Conservation (phyloP, 2,329 filamentous ascomycete genomes). For the Apiospora arundinis region DNA sequence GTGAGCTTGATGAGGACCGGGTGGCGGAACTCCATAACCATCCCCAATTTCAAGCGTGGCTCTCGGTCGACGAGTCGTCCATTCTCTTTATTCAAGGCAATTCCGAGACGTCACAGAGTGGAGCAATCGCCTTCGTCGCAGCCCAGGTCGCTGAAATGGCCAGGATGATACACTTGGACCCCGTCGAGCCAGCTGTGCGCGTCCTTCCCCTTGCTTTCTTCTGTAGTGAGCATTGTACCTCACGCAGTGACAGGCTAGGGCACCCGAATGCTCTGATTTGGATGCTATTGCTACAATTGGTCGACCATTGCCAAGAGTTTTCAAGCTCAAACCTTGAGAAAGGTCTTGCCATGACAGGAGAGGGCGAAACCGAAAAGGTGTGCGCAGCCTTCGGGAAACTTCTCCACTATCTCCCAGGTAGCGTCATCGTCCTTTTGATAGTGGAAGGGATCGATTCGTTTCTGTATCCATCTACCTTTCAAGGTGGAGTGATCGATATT, state of each 20-base stretch:
- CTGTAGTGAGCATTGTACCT: background rate
- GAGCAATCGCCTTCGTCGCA: background rate
- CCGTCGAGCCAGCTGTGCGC: background rate
- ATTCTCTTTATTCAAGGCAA: background rate
- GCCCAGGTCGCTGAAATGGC: background rate
- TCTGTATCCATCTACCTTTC: background rate
- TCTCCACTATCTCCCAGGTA: background rate
- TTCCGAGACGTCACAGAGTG: background rate
- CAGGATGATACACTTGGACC: background rate
- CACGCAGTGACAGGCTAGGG: background rate
- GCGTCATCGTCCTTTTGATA: background rate
- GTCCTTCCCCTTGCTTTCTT: background rate
- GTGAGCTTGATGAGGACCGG: background rate
- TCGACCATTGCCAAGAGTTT: background rate
- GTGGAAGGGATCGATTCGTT: background rate
- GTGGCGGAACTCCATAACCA: background rate
- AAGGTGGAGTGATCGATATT: background rate
- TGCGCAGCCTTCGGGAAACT: background rate
- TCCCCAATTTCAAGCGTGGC: background rate
- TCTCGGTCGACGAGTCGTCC: background rate
- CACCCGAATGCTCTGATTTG: slow-evolving; percentile 3
- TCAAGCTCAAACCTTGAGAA: background rate
- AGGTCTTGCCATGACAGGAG: background rate
- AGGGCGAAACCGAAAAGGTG: background rate
- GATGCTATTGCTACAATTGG: background rate